Evolutionary conservation across 2,329 filamentous ascomycete genomes (phyloP).

Genomic region (Fusarium subtropicale): DNA sequence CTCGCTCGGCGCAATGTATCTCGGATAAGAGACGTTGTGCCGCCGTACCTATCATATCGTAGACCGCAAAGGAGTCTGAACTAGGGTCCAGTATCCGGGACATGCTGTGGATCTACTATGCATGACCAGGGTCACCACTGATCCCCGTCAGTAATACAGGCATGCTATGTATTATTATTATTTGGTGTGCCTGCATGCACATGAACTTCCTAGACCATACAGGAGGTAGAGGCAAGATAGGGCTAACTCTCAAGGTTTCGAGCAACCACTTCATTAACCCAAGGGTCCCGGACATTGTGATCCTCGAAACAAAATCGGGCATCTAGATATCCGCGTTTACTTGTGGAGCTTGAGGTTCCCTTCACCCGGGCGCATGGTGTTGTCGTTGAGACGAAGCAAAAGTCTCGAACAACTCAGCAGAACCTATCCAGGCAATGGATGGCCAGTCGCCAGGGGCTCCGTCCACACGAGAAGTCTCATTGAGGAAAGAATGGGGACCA

Average conservation of each 20-base stretch:
- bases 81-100: constrained; percentile 18
- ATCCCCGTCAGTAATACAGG: constrained; percentile 27
- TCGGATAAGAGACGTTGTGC: constrained; percentile 26
- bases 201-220: constrained; percentile 24
- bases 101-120: constrained; percentile 26
- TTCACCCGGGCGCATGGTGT: constrained; percentile 29
- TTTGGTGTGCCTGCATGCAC: constrained; percentile 15
- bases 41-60: constrained; percentile 30
- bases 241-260: constrained; percentile 8
- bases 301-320: constrained; percentile 9
- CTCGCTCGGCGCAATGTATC: constrained; percentile 12
- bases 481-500: constrained; percentile 32
- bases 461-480: constrained; percentile 29
- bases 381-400: constrained; percentile 17
- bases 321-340: constrained; percentile 19
- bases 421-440: constrained; percentile 18
- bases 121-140: constrained; percentile 11
- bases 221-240: constrained; percentile 23
- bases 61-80: neutral
- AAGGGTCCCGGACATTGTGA: constrained; percentile 11
- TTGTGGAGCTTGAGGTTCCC: constrained; percentile 14
- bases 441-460: constrained; percentile 7
- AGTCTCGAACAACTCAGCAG: constrained; percentile 8
- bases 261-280: constrained; percentile 13
- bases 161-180: constrained; percentile 15